Base-by-base conservation (phyloP, 257 asterid genomes). In the Coffea eugenioides region DNA sequence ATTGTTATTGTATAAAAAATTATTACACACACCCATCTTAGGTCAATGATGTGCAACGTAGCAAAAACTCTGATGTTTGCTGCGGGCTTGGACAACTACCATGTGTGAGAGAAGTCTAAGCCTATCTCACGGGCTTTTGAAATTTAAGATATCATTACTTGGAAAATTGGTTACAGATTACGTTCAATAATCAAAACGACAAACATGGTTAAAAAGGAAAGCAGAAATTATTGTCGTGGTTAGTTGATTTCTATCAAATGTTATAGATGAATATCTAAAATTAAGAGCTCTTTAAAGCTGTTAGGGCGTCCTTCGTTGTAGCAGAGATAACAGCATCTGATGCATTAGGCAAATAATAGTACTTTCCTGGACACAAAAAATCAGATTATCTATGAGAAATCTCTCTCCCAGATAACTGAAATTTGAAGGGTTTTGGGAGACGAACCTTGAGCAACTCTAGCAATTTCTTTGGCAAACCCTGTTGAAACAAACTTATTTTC, bases 291-390 rank as follows among this genome's bases (percentile, higher is more conserved):
- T 96, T 92, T 83, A 93, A 82, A 83, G 80, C 93, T 9, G 99
- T 89, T 78, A 95, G 84, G 52, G 98, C 99, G n/a, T 93, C 98
- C 86, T 81, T 93, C 8, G 99, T 95, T 62, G 99, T 79, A 49
- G 97, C 97, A 15, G 99, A 95, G 80, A 95, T 95, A 79, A 95
- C 96, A 69, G 97, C 95, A 83, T 95, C 99, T 59, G 99, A 95
- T 77, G 99, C 99, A 84, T 95, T 95, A 14, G 99, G 99, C 82
- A 95, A 92, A 80, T 95, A 95, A 87, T 95, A 93, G 86, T 93
- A 95, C 86, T 93, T 95, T 54, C 99, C 99, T 95, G 94, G 71
- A 83, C 73, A 83, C 73, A 6, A 39, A 45, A 6, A 14, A 45
- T 5, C 46, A 61, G 31, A 79, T 73, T 64, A 73, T 15, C 71